Conservation (phyloP, 129 eudicot genomes). For the Flaveria sonorensis region DNA sequence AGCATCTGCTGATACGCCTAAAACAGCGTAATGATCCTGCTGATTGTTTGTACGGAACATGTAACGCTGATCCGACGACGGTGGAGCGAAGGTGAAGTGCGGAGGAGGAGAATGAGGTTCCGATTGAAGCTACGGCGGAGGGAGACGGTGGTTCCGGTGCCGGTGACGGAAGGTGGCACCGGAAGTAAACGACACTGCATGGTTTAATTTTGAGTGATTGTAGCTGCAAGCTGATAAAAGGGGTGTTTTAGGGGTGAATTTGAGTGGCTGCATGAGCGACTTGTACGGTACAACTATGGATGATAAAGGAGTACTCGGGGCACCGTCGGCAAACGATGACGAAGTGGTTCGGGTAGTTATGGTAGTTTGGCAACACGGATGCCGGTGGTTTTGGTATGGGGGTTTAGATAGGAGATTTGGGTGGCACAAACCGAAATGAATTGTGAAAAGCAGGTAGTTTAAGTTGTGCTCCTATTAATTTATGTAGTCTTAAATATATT, state of each 20-base stretch:
- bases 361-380: no score
- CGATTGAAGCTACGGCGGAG: constrained; percentile 33
- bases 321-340: no score
- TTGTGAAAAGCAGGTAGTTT: no score
- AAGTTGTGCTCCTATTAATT: no score
- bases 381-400: no score
- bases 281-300: no score
- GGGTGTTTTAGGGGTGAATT: background rate
- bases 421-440: no score
- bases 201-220: constrained; percentile 25
- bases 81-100: constrained; percentile 16
- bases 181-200: constrained; percentile 48
- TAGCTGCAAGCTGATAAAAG: constrained; percentile 21
- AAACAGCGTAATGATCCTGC: constrained; percentile 69
- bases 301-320: no score
- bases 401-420: no score
- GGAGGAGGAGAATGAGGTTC: constrained; percentile 36
- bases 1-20: constrained; percentile 70
- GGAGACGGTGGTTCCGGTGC: constrained; percentile 2
- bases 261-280: background rate
- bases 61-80: constrained; percentile 40
- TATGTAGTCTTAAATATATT: no score
- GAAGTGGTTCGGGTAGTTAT: no score
- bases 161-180: constrained; percentile 49
- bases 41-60: constrained; percentile 43